Conservation (phyloP, 495 filamentous ascomycete species). For the Cryomyces minteri region DNA sequence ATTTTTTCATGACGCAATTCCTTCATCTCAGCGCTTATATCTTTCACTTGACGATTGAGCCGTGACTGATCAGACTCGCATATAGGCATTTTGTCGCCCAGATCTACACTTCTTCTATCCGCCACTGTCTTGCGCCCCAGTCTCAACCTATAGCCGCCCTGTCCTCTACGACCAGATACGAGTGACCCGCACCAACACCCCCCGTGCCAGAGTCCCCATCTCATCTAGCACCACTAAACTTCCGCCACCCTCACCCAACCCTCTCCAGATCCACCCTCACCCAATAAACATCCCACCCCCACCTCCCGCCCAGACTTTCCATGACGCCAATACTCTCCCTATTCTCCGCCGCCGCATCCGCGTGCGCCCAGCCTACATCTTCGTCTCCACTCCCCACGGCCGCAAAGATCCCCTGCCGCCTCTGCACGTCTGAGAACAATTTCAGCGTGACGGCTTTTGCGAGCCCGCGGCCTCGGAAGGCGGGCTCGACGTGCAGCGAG, state of each 20-base stretch:
- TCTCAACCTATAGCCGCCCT: too few species aligned
- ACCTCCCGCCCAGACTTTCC: slow-evolving; percentile 15
- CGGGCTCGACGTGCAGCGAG: slow-evolving; percentile 15
- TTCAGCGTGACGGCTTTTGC: slow-evolving; percentile 16
- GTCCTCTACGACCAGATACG: too few species aligned
- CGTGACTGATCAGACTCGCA: too few species aligned
- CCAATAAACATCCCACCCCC: slow-evolving; percentile 18
- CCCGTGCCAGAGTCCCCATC: too few species aligned
- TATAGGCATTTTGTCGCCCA: too few species aligned
- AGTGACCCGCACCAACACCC: too few species aligned
- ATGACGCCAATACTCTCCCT: slow-evolving; percentile 14
- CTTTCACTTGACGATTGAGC: too few species aligned
- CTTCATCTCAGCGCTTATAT: neutral
- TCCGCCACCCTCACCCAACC: neutral
- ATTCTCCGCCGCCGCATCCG: slow-evolving; percentile 20
- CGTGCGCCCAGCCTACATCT: slow-evolving; percentile 13
- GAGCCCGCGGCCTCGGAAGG: slow-evolving; percentile 16
- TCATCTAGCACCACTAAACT: too few species aligned
- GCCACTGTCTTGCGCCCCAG: too few species aligned
- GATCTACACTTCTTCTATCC: too few species aligned
- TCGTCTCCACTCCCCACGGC: slow-evolving; percentile 4
- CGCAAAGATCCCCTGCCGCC: slow-evolving; percentile 2
- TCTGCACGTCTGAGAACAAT: slow-evolving; percentile 11
- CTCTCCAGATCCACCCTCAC: slow-evolving; percentile 14
- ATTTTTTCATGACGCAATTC: slow-evolving; percentile 40